phyloP scores from a whole-genome alignment of 495 filamentous ascomycete species.

The Neurospora sp. region DNA sequence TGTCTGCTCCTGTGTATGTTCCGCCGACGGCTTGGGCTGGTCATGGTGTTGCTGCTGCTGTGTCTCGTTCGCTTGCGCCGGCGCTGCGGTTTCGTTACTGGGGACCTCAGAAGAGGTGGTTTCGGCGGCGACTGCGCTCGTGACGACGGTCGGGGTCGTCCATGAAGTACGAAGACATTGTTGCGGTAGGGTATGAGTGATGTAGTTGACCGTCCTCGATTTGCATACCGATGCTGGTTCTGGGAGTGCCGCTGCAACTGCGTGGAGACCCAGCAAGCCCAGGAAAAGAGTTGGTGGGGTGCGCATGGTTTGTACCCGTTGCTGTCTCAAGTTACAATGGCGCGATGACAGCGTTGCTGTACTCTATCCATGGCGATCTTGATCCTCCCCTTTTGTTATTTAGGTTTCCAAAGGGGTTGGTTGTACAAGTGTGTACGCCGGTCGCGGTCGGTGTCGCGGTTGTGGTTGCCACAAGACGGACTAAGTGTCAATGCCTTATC shows the following conservation, averaged over 20 bases:
- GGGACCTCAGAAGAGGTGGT: conserved; percentile 3
- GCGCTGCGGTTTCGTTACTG: conserved; percentile 4
- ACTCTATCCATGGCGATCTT: conserved; percentile 16
- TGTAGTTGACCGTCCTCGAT: conserved; percentile 65
- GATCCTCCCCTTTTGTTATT: conserved; percentile 2
- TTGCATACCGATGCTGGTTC: conserved; percentile 37
- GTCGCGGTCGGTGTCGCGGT: neutral
- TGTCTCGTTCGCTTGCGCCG: conserved; percentile 7
- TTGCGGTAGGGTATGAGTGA: conserved; percentile 68
- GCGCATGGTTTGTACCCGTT: conserved; percentile 16
- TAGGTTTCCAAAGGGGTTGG: neutral
- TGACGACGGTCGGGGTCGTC: conserved; percentile 18
- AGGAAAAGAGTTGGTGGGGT: conserved; percentile 10
- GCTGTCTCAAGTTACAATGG: conserved; percentile 1
- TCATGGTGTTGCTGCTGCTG: conserved; percentile 4
- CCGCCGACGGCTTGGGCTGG: conserved; percentile 2
- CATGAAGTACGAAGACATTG: conserved; percentile 54
- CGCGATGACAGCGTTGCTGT: neutral
- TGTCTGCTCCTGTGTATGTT: conserved; percentile 1
- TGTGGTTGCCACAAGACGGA: neutral
- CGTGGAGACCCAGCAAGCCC: conserved; percentile 16
- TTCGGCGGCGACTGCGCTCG: conserved; percentile 6
- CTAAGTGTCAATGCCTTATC: neutral
- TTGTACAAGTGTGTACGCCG: neutral
- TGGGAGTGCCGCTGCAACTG: conserved; percentile 5